Evolutionary conservation across 208 protist species (phyloP).

Genomic region (Leptomonas seymouri): DNA sequence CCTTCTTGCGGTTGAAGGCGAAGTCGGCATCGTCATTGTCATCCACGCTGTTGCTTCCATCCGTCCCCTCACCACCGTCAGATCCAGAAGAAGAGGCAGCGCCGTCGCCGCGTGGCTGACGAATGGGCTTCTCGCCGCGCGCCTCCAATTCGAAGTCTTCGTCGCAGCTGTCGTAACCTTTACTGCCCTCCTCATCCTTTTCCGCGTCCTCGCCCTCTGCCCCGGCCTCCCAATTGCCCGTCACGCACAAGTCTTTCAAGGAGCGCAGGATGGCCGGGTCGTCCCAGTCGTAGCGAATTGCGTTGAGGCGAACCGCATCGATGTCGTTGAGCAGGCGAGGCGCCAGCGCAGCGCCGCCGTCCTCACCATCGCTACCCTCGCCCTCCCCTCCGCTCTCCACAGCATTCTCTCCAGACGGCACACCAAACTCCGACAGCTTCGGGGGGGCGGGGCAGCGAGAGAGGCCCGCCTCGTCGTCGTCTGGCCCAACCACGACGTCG

Average conservation of each 20-base stretch:
- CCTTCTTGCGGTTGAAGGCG: slow-evolving; percentile 2
- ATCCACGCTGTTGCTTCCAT: slow-evolving; percentile 58
- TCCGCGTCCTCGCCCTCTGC: slow-evolving; percentile 48
- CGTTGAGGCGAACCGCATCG: slow-evolving; percentile 63
- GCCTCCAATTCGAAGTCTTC: slow-evolving; percentile 82
- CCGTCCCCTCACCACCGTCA: slow-evolving; percentile 34
- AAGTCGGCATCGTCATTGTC: slow-evolving; percentile 39
- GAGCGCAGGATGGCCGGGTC: slow-evolving; percentile 47
- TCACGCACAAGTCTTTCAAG: slow-evolving; percentile 96
- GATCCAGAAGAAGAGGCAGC: slow-evolving; percentile 7
- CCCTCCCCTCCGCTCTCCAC: slow-evolving; percentile 45
- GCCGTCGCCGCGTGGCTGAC: slow-evolving; percentile 1
- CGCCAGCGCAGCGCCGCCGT: slow-evolving; percentile 41
- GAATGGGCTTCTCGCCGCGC: slow-evolving; percentile 60
- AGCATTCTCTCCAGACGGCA: slow-evolving; percentile 7
- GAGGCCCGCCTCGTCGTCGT: slow-evolving; percentile 14
- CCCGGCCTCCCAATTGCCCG: slow-evolving; percentile 90
- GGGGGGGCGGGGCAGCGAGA: neutral
- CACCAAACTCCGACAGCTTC: slow-evolving; percentile 34
- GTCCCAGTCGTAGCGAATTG: slow-evolving; percentile 63
- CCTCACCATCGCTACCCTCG: slow-evolving; percentile 21
- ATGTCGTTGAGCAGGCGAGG: slow-evolving; percentile 66
- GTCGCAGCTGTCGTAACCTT: slow-evolving; percentile 87
- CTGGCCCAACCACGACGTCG: slow-evolving; percentile 24
- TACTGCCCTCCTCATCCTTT: slow-evolving; percentile 55